phyloP scores from a whole-genome alignment of 2,329 filamentous ascomycete species.

The Monilinia fructigena region DNA sequence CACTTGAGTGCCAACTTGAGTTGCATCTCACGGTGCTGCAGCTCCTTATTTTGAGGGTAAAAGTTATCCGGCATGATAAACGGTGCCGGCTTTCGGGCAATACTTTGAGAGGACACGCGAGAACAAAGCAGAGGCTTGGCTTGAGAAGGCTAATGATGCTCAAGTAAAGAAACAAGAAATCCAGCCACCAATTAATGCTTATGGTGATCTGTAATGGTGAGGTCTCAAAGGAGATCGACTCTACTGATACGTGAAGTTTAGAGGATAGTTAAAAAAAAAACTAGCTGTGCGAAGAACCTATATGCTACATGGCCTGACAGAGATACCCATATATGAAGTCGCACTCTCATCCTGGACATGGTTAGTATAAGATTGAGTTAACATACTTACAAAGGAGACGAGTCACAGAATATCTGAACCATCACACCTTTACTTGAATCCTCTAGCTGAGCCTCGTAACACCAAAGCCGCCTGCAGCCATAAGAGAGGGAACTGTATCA shows the following conservation, averaged over 20 bases:
- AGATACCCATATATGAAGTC: background rate
- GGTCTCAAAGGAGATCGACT: background rate
- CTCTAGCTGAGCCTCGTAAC: background rate
- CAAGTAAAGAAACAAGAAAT: background rate
- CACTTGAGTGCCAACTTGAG: background rate
- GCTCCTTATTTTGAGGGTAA: background rate
- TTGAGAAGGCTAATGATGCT: background rate
- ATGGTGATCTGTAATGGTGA: background rate
- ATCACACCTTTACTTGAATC: conserved; percentile 1
- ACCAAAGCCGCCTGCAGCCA: background rate
- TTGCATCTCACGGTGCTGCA: background rate
- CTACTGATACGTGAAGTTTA: background rate
- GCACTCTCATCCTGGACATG: background rate
- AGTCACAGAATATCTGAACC: conserved; percentile 11
- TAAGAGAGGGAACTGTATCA: background rate
- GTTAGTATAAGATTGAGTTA: background rate
- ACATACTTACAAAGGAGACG: background rate
- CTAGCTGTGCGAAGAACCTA: background rate
- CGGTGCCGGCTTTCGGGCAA: background rate
- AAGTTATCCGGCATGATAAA: background rate
- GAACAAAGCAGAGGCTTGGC: background rate
- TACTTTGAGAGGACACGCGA: background rate
- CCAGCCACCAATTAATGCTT: background rate
- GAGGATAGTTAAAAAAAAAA: background rate
- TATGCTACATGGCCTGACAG: background rate